phyloP scores from a whole-genome alignment of 257 asterid genomes.

The Osmanthus fragrans region DNA sequence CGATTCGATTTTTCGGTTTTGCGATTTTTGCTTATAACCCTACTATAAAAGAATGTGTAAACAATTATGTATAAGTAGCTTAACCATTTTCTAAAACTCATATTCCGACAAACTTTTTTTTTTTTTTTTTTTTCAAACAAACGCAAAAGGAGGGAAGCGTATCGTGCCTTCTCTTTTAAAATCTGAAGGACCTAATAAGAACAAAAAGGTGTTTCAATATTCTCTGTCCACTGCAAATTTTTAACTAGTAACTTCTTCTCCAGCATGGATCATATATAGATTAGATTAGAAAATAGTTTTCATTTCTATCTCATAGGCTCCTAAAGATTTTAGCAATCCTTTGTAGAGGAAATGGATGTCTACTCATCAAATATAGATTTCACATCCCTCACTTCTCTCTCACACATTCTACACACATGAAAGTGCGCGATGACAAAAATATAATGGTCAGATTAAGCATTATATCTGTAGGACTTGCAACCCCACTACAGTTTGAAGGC shows the following conservation, averaged over 20 bases:
- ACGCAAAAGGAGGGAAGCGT: too few relatives aligned
- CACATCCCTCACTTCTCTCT: background rate
- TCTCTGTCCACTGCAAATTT: conserved; percentile 33
- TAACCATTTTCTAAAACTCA: too few relatives aligned
- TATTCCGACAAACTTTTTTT: too few relatives aligned
- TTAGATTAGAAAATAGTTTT: conserved; percentile 23
- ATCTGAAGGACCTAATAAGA: conserved; percentile 24
- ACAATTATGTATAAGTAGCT: too few relatives aligned
- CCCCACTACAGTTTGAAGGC: background rate
- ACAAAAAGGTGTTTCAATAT: conserved; percentile 28
- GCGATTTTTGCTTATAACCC: too few relatives aligned
- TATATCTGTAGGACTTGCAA: background rate
- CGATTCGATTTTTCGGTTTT: too few relatives aligned
- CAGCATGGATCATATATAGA: conserved; percentile 39
- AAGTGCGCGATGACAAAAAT: background rate
- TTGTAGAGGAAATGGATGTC: conserved; percentile 46
- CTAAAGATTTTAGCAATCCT: conserved; percentile 48
- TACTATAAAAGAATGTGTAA: too few relatives aligned
- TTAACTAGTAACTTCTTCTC: conserved; percentile 19
- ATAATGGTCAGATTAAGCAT: background rate
- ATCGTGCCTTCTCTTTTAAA: background rate
- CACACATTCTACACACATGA: background rate
- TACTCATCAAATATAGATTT: conserved; percentile 35
- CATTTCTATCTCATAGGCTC: conserved; percentile 44
- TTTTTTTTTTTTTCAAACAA: too few relatives aligned